These are phyloP conservation scores for Aspergillus kassunensis DNA, from an alignment of 495 filamentous ascomycete genomes.

Conservation along the genomic window DNA sequence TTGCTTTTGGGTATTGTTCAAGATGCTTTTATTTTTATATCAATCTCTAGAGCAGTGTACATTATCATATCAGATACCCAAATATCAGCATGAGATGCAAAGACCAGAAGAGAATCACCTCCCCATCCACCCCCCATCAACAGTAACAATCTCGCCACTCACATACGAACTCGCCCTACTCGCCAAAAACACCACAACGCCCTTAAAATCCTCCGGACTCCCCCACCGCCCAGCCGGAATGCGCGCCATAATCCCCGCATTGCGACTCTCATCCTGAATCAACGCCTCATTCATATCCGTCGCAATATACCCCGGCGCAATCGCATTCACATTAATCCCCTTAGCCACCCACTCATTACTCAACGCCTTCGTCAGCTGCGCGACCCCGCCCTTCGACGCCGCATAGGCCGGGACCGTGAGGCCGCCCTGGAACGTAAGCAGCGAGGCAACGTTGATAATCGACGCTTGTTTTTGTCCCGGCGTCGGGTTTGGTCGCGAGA, in stretches of 20 bases:
- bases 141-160: conserved; percentile 69
- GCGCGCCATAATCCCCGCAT: conserved; percentile 69
- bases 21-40: no score
- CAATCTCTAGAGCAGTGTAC: no score
- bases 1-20: no score
- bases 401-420: conserved; percentile 89
- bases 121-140: conserved; percentile 91
- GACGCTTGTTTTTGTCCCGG: conserved; percentile 44
- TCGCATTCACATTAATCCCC: conserved; percentile 77
- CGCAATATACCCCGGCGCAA: conserved; percentile 78
- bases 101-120: conserved; percentile 40
- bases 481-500: conserved; percentile 52
- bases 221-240: conserved; percentile 53
- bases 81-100: background rate
- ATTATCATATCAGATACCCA: no score
- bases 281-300: conserved; percentile 92
- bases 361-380: conserved; percentile 82
- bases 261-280: conserved; percentile 64
- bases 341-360: conserved; percentile 80
- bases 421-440: conserved; percentile 88
- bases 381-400: conserved; percentile 81
- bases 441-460: conserved; percentile 82
- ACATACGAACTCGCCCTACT: conserved; percentile 69
- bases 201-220: conserved; percentile 1
- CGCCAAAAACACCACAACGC: conserved; percentile 7